Percentiles rank a stretch among this genome's conserved stretches.
These are phyloP conservation scores for Kazachstania bromeliacearum DNA, from an alignment of 805 yeast genomes.

Conservation along the genomic window DNA sequence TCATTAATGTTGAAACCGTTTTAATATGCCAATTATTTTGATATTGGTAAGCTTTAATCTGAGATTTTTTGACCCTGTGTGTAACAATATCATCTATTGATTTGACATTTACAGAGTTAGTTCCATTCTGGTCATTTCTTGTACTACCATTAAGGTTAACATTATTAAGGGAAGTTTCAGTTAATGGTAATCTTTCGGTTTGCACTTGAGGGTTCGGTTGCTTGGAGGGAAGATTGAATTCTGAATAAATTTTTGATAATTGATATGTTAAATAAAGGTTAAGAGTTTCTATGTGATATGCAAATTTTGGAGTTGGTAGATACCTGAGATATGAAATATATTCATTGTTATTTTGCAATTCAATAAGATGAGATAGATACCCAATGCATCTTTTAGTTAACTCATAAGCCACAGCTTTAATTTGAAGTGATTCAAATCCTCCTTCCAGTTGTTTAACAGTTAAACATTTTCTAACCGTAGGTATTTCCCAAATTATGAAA, in stretches of 20 bases:
- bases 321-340: conserved; percentile 10
- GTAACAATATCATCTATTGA: neutral
- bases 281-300: conserved; percentile 49
- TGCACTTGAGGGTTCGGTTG: conserved; percentile 14
- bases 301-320: conserved; percentile 35
- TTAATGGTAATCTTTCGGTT: conserved; percentile 1
- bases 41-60: conserved; percentile 36
- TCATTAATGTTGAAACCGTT: conserved; percentile 53
- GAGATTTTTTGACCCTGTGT: neutral
- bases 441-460: conserved; percentile 18
- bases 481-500: conserved; percentile 59
- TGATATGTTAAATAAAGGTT: conserved; percentile 76
- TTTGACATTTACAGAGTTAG: conserved; percentile 1
- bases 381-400: conserved; percentile 64
- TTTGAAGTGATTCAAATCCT: conserved; percentile 38
- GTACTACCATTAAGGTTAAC: neutral
- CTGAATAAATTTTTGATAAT: conserved; percentile 37
- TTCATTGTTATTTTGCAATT: conserved; percentile 2
- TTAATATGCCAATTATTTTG: conserved; percentile 75
- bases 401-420: conserved; percentile 53
- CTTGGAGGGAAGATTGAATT: neutral
- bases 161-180: neutral
- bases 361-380: conserved; percentile 35
- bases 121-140: neutral
- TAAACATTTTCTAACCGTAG: conserved; percentile 45